Percentiles rank a stretch among this genome's conserved stretches.
Evolutionary conservation across 306 rosid species (phyloP).

Genomic region (Quercus gilva): DNA sequence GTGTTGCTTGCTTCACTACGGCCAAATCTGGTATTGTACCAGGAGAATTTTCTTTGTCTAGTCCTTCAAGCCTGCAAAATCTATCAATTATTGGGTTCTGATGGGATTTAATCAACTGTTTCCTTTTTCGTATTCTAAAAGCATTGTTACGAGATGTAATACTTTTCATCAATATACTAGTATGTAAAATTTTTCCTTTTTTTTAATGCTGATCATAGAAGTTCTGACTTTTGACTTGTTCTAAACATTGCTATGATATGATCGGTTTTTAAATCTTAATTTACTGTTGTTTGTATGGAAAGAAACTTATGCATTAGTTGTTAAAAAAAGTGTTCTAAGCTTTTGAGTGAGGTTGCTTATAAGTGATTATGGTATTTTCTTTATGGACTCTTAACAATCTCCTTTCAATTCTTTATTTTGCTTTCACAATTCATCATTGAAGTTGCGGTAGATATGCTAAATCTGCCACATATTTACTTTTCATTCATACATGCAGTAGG

Average conservation of each 20-base stretch:
- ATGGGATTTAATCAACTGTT: background rate
- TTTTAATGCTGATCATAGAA: background rate
- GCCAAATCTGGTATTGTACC: constrained; percentile 5
- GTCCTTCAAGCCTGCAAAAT: constrained; percentile 16
- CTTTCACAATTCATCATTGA: background rate
- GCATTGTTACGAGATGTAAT: background rate
- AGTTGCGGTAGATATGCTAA: background rate
- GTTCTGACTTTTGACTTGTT: background rate
- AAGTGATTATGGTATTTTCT: too few relatives aligned
- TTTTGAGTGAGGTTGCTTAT: too few relatives aligned
- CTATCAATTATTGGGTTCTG: background rate
- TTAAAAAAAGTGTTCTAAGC: too few relatives aligned
- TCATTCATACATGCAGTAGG: background rate
- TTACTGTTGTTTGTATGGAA: too few relatives aligned
- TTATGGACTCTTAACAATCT: too few relatives aligned
- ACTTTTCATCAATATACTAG: background rate
- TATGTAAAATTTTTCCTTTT: background rate
- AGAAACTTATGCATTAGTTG: too few relatives aligned
- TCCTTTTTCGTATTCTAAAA: background rate
- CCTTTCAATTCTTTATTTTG: background rate
- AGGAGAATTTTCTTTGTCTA: constrained; percentile 28
- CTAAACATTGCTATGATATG: too few relatives aligned
- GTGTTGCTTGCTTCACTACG: too few relatives aligned
- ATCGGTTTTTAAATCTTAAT: too few relatives aligned
- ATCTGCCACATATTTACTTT: background rate